These are phyloP conservation scores for Annona cherimola DNA, from an alignment of 164 flowering plant species.

Conservation along the genomic window DNA sequence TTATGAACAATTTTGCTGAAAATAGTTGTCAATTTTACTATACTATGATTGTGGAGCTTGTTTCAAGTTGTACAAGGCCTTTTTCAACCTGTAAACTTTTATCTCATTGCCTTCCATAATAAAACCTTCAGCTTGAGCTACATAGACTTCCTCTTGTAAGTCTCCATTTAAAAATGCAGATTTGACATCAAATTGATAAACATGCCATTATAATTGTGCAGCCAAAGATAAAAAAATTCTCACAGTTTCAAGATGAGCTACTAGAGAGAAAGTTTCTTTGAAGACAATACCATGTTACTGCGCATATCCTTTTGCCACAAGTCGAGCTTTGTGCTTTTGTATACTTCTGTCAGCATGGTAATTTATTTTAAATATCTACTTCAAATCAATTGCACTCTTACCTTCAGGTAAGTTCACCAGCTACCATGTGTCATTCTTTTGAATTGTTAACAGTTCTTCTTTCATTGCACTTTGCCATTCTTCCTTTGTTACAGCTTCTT, in stretches of 20 bases:
- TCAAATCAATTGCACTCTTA: neutral
- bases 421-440: no score
- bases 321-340: neutral
- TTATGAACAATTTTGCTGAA: neutral
- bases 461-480: no score
- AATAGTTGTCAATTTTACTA: neutral
- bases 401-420: no score
- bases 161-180: neutral
- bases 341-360: neutral
- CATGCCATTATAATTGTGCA: neutral
- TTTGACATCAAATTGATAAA: constrained; percentile 2
- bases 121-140: neutral
- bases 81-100: neutral
- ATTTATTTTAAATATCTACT: constrained; percentile 3
- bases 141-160: neutral
- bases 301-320: neutral
- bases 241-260: neutral
- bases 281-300: neutral
- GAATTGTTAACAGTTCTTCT: no score
- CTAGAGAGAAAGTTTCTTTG: neutral
- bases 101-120: constrained; percentile 1
- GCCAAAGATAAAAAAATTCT: neutral
- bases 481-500: no score
- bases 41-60: neutral
- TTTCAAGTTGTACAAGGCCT: neutral